Base-by-base conservation (phyloP, 192 early-diverging fungal species). In the Coemansia sp. region DNA sequence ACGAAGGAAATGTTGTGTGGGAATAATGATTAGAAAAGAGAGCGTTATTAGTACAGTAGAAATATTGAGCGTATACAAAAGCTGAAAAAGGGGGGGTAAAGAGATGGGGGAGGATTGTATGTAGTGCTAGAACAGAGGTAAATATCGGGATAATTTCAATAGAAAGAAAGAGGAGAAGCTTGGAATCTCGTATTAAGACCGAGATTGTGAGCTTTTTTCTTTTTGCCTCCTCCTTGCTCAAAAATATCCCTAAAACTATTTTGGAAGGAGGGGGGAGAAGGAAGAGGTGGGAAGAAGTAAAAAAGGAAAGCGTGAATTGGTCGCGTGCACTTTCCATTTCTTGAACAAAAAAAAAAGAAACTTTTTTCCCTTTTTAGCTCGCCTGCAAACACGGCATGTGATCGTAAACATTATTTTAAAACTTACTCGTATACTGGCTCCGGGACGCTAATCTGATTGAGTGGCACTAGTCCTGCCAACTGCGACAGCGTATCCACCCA, bases 401-500 rank as follows among this genome's bases (percentile, higher is more conserved):
- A 24, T 8, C 45, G 4, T 18, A 30, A 30, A 30, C 9, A 49
- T 20, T 20, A 49, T 6, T 20, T 8, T 8, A 49, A 8, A 51
- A 70, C 74, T 69, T 82, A 82, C 66, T 73, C 67, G 55, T 70
- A 64, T 6, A 82, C 79, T 0, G 79, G 60, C 43, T 69, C 81
- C 0, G 95, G 94, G 20, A 96, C 86, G 21, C 85, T 83, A 59
- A 94, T 85, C 63, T 92, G 89, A 34, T 81, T 77, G 21, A 95
- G 60, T 26, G 91, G 90, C 33, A 98, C 86, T 30, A 84, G 69
- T 46, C 49, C 52, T 8, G 85, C 88, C 38, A 98, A 82, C 35
- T 90, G 81, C 15, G 87, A 77, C 44, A 96, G 84, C 52, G 75
- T 90, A 61, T 89, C 78, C 49, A 95, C 86, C 82, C 94, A 98